These are phyloP conservation scores for Chytriomyces hyalinus DNA, from an alignment of 192 early-diverging fungal genomes.

Conservation along the genomic window DNA sequence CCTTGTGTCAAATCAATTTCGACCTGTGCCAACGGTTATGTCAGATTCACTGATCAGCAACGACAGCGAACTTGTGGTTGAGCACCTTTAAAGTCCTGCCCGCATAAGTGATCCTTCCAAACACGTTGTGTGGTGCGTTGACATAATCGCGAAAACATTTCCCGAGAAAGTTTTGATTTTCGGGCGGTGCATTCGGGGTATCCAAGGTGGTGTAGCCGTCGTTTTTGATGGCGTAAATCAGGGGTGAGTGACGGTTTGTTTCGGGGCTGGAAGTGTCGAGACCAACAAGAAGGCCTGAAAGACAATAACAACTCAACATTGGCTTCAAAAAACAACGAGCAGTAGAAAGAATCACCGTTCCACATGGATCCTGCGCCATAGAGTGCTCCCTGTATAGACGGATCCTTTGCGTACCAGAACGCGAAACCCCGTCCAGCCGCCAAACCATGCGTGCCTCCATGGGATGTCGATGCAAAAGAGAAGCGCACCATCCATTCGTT, in stretches of 20 bases:
- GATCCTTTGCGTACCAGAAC: conserved; percentile 77
- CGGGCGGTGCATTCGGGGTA: conserved; percentile 27
- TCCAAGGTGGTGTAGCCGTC: conserved; percentile 67
- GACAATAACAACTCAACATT: background rate
- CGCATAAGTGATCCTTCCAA: conserved; percentile 63
- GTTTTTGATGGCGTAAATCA: conserved; percentile 66
- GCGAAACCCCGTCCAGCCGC: conserved; percentile 74
- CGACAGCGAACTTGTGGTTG: background rate
- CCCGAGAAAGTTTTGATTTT: conserved; percentile 6
- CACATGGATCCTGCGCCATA: conserved; percentile 70
- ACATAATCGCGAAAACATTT: conserved; percentile 16
- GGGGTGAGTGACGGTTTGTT: conserved; percentile 51
- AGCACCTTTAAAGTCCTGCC: conserved; percentile 52
- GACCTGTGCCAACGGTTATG: conserved; percentile 10
- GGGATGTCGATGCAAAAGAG: conserved; percentile 59
- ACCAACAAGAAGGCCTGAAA: conserved; percentile 1
- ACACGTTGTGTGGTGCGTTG: conserved; percentile 60
- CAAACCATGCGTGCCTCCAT: background rate
- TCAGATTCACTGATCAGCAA: background rate
- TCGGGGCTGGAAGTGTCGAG: background rate
- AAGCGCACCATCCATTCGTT: conserved; percentile 75
- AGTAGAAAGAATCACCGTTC: conserved; percentile 42
- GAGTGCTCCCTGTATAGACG: conserved; percentile 54
- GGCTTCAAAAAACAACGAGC: background rate
- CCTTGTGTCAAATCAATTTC: conserved; percentile 57